Evolutionary conservation across 2,329 filamentous ascomycete species (phyloP).

Genomic region (Fulvia fulva): DNA sequence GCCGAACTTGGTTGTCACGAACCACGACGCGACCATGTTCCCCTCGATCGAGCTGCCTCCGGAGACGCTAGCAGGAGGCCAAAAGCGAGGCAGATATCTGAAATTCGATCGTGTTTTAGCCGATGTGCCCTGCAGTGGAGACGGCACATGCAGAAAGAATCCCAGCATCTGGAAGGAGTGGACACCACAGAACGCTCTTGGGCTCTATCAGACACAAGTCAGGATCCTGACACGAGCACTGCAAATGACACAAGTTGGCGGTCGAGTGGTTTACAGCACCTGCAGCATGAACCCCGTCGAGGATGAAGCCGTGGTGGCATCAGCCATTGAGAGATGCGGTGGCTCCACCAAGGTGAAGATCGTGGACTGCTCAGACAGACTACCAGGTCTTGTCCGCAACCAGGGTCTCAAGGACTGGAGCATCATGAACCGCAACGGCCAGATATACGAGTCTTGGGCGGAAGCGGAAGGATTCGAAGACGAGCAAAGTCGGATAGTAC

Average conservation of each 20-base stretch:
- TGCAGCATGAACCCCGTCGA: conserved; percentile 99
- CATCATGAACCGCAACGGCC: conserved; percentile 81
- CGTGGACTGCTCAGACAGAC: conserved; percentile 73
- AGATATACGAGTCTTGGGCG: conserved; percentile 75
- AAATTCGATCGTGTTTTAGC: conserved; percentile 97
- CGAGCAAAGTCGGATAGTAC: conserved; percentile 64
- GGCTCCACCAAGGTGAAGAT: conserved; percentile 77
- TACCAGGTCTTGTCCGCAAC: conserved; percentile 71
- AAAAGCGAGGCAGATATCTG: conserved; percentile 62
- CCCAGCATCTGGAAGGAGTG: conserved; percentile 92
- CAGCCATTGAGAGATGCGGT: conserved; percentile 85
- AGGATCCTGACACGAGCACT: conserved; percentile 87
- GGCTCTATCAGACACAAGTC: conserved; percentile 80
- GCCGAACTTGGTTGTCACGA: conserved; percentile 93
- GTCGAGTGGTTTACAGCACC: conserved; percentile 93
- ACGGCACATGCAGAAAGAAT: conserved; percentile 93
- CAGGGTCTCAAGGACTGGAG: conserved; percentile 79
- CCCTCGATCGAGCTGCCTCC: conserved; percentile 83
- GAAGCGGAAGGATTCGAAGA: conserved; percentile 57
- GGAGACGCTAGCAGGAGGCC: conserved; percentile 44
- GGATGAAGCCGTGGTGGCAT: conserved; percentile 87
- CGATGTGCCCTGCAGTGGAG: conserved; percentile 94
- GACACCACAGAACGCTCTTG: conserved; percentile 81
- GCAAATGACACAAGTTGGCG: conserved; percentile 93
- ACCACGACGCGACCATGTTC: conserved; percentile 95